Base-by-base conservation (phyloP, 2,329 filamentous ascomycete genomes). In the Botryotinia globosa region DNA sequence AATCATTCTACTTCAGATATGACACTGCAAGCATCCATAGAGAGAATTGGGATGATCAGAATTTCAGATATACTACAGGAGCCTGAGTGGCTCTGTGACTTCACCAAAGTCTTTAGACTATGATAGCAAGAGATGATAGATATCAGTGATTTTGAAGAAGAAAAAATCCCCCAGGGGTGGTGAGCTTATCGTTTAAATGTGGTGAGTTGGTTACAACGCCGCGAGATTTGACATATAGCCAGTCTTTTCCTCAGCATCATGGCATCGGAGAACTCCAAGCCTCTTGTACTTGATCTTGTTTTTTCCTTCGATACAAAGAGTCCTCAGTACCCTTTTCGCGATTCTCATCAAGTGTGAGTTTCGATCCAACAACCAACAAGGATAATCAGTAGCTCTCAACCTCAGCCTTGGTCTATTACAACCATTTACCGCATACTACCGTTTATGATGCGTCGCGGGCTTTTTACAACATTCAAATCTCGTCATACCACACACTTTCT, bases 251-350 rank as follows among this genome's bases (percentile, higher is more conserved):
- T 54, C 18, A 18, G 5, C 6, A 9, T 20, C 16, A 25, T 65
- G 29, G 14, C 4, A 0, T 18, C 5, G 1, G 29, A 37, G 16
- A 16, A 32, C 5, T 5, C 6, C 29, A 12, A n/a, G n/a, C 3
- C 29, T 51, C 4, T n/a, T 37, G 3, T 10, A 7, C 34, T 16
- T 14, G 29, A 51, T 6, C 1, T 18, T 18, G 0, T 16, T 29
- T 16, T n/a, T 16, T 32, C 12, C 25, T 7, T 4, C n/a, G 8
- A n/a, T 37, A 51, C 4, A 32, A 29, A 32, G 32, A 12, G 32
- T 25, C 9, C 12, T 65, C 5, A 10, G 7, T 29, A 18, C 6
- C 7, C 1, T 3, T 16, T 25, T 16, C 29, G 5, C 22, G 4
- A 12, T n/a, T 25, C 10, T 34, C 29, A 48, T 65, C 4, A 32